Conservation (phyloP, 2,329 filamentous ascomycete genomes). For the Fusarium bulbicola region DNA sequence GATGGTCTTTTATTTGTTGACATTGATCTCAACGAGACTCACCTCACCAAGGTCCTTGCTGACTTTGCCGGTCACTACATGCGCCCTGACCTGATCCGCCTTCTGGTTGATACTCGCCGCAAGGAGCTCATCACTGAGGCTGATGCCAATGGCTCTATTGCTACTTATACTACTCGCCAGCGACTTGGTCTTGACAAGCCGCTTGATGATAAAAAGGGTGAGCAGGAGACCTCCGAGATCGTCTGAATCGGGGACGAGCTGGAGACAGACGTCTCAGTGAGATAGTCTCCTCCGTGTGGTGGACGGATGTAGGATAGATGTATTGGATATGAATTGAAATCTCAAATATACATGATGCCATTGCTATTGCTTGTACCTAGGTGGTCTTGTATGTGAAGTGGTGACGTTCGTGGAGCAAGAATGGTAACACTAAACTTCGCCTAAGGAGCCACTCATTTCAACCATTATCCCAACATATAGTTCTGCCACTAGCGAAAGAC, state of each 20-base stretch:
- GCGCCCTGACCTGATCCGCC: conserved; percentile 52
- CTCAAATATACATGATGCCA: fast-evolving
- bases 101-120: conserved; percentile 43
- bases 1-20: conserved; percentile 63
- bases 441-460: fast-evolving
- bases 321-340: not conserved
- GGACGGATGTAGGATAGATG: not conserved
- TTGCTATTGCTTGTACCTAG: fast-evolving
- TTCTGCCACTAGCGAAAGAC: fast-evolving
- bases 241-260: fast-evolving
- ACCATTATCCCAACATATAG: fast-evolving
- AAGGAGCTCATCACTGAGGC: conserved; percentile 37
- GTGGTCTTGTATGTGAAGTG: not conserved
- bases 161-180: conserved; percentile 26
- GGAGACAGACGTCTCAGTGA: fast-evolving
- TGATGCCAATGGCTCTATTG: conserved; percentile 1
- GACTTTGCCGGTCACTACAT: conserved; percentile 51
- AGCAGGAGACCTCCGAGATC: not conserved
- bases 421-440: fast-evolving
- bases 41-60: conserved; percentile 42
- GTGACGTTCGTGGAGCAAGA: fast-evolving
- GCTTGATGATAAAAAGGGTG: conserved; percentile 25
- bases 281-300: fast-evolving
- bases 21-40: conserved; percentile 53
- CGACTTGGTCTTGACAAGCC: conserved; percentile 33